Evolutionary conservation across 306 rosid species (phyloP), one percentile per base, ranked within the genome.

Genomic region (Heteromeles arbutifolia): DNA sequence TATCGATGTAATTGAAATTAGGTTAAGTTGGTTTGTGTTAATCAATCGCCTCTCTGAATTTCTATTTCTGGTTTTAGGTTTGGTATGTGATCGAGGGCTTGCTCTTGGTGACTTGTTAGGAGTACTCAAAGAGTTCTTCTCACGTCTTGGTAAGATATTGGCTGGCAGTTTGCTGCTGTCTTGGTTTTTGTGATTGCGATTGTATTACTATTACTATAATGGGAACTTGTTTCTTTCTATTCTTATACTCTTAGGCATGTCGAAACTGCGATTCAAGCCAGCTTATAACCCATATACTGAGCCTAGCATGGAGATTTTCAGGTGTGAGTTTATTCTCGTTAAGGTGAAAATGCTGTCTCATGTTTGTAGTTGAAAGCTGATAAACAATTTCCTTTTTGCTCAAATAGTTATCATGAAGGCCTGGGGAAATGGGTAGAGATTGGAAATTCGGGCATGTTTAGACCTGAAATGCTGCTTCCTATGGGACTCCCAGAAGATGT

Each of bases 401-500:
- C 59, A 44, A 14, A 76, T 88, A 95, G 97, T 85, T 92, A 94
- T 77, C 98, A 94, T 62, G 97, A 90, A 84, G 98, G 98, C 72
- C 88, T 94, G 8, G 74, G 82, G 66, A 95, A 95, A 84, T 92
- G 96, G 95, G 97, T 95, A 11, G 97, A 95, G 82, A 80, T 95
- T 39, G 97, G 99, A 70, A 95, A 95, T 80, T 95, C 99, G 22
- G 99, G 99, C 69, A 87, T 92, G 97, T 95, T 95, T 65, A 89
- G 99, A 83, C 99, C 99, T 41, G 99, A 95, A 80, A 95, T 92
- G 99, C 78, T 95, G 85, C 92, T 80, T 82, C 97, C 99, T 5
- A 95, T 95, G 99, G 97, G 97, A 78, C 90, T 95, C 69, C 99
- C 99, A 11, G 97, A 90, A 82, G 99, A 95, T 83, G 99, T 86